Percentiles rank a stretch among this genome's conserved stretches.
These are phyloP conservation scores for Porphyrellus cyaneotinctus DNA, from an alignment of 768 basidiomycete species.

Conservation along the genomic window DNA sequence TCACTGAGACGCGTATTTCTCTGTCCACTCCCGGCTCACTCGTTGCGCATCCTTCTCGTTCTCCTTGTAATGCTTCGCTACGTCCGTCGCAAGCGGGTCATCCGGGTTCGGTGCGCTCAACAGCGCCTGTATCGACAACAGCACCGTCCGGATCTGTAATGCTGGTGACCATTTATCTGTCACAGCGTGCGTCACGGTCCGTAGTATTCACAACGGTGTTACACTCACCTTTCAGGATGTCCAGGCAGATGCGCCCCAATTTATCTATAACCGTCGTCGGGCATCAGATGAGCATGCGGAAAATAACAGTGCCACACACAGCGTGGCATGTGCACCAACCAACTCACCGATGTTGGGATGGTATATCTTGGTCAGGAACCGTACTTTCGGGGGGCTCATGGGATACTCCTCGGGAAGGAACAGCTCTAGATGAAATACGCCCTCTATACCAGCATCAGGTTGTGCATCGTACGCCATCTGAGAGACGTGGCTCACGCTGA, in stretches of 20 bases:
- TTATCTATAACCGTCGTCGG: conserved; percentile 61
- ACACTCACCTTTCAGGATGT: conserved; percentile 87
- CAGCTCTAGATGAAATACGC: conserved; percentile 91
- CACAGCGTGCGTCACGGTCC: background rate
- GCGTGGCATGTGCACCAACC: conserved; percentile 1
- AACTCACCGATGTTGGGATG: conserved; percentile 96
- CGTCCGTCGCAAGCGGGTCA: conserved; percentile 90
- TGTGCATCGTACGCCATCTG: background rate
- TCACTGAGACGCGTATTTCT: conserved; percentile 63
- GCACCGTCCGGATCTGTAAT: conserved; percentile 95
- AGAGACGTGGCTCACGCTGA: conserved; percentile 50
- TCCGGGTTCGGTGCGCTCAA: conserved; percentile 96
- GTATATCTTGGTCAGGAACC: conserved; percentile 97
- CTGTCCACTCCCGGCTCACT: conserved; percentile 94
- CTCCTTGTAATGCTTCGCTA: conserved; percentile 98
- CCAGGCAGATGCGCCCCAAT: conserved; percentile 95
- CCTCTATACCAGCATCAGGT: conserved; percentile 50
- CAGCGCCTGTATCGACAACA: conserved; percentile 95
- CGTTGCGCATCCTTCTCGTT: conserved; percentile 90
- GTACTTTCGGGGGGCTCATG: conserved; percentile 98
- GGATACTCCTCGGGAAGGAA: conserved; percentile 99
- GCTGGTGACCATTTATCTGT: conserved; percentile 99
- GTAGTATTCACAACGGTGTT: background rate
- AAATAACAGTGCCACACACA: conserved; percentile 14
- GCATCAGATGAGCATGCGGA: conserved; percentile 22